phyloP scores from a whole-genome alignment of 2,329 filamentous ascomycete genomes.

The Colletotrichum sp. region DNA sequence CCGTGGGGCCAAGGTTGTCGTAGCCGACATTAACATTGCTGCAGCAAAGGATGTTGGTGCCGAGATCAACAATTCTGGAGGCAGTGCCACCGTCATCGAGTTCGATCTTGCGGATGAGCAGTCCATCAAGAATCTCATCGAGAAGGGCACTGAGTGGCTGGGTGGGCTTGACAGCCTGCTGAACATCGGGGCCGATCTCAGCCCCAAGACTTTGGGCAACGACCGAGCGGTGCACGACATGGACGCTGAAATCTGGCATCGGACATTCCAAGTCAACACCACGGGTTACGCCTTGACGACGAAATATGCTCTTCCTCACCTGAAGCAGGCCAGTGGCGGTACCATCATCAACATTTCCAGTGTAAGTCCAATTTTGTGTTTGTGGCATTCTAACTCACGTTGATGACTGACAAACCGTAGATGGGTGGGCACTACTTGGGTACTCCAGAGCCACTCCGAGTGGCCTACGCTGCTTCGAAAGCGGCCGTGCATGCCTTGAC shows the following conservation, averaged over 20 bases:
- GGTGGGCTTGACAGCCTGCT: slow-evolving; percentile 1
- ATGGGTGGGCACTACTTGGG: slow-evolving; percentile 4
- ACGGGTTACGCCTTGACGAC: slow-evolving; percentile 1
- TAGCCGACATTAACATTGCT: slow-evolving; percentile 1
- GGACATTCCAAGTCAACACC: not conserved
- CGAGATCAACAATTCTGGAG: not conserved
- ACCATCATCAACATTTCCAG: slow-evolving; percentile 7
- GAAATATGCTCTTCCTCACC: not conserved
- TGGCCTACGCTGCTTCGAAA: not conserved
- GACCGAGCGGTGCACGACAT: not conserved
- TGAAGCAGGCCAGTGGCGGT: not conserved
- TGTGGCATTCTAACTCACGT: not conserved
- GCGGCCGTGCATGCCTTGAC: slow-evolving; percentile 2
- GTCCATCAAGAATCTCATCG: not conserved
- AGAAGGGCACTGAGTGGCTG: not conserved
- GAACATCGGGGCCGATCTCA: slow-evolving; percentile 4
- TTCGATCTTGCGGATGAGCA: not conserved
- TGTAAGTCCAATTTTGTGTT: not conserved
- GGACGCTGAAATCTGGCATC: not conserved
- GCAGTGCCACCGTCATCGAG: not conserved
- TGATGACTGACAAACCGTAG: not conserved
- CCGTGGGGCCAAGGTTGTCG: not conserved
- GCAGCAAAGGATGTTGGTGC: not conserved
- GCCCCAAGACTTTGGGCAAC: not conserved
- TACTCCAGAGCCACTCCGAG: not conserved